Base-by-base conservation (phyloP, 2,329 filamentous ascomycete species). In the Alternaria longipes region DNA sequence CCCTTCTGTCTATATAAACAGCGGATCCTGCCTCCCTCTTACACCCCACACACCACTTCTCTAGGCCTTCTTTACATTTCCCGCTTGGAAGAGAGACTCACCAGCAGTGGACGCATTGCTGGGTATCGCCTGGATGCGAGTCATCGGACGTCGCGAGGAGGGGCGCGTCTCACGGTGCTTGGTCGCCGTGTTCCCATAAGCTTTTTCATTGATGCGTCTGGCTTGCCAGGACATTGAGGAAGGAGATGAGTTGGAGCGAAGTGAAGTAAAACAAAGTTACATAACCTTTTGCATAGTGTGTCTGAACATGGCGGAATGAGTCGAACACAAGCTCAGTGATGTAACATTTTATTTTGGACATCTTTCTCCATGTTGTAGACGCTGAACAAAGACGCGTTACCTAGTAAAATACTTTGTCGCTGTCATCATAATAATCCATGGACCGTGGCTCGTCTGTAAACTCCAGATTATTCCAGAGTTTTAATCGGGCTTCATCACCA, bases 151-250 rank as follows among this genome's bases (percentile, higher is more conserved):
- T 38, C 46, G 56, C 45, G 56, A 20, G 38, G 30, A 18, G 55
- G 55, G 40, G 55, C 55, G 55, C 12, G 20, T 22, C 38, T 46
- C 55, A 53, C 55, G 30, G 24, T 38, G 26, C 34, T 28, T 18
- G 38, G 30, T 28, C 51, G 30, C 30, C 53, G 38, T 53, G 56
- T 53, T 44, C 47, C 30, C 24, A 45, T 16, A 22, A 38, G 34
- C 30, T 61, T 61, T 58, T 54, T 58, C 54, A 54, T 61, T 58
- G 44, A 26, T 54, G 24, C 16, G 9, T 38, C 36, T 50, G 46
- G 59, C 49, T 54, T 50, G 59, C 54, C 14, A 56, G 54, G 16
- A n/a, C 42, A 46, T 58, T 54, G 54, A 61, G 50, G 59, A 54
- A 61, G 59, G 41, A 42, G 46, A 11, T 34, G 16, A 32, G 14